phyloP scores from a whole-genome alignment of 1,139 yeast genomes.

The Kodamaea arcana region DNA sequence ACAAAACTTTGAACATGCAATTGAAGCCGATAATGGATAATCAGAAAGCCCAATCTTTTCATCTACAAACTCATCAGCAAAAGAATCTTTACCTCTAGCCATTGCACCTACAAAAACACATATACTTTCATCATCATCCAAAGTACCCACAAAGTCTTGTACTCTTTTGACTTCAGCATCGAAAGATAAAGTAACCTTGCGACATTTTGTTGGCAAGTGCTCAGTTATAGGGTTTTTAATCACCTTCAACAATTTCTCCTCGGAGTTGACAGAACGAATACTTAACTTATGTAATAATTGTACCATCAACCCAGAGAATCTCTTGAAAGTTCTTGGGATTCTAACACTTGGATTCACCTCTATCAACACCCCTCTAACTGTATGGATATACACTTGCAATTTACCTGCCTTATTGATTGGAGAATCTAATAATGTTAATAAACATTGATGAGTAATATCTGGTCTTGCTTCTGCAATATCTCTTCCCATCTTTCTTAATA shows the following conservation, averaged over 20 bases:
- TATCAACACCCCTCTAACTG: slow-evolving; percentile 89
- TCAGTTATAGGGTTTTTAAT: slow-evolving; percentile 96
- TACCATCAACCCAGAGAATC: slow-evolving; percentile 97
- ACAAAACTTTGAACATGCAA: slow-evolving; percentile 96
- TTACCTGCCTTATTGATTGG: slow-evolving; percentile 97
- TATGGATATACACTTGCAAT: slow-evolving; percentile 92
- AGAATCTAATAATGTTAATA: slow-evolving; percentile 85
- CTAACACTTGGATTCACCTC: slow-evolving; percentile 96
- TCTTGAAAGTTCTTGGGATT: slow-evolving; percentile 95
- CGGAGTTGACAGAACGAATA: slow-evolving; percentile 90
- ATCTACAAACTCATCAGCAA: slow-evolving; percentile 95
- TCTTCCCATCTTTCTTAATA: slow-evolving; percentile 90
- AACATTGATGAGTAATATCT: slow-evolving; percentile 94
- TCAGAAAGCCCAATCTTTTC: slow-evolving; percentile 95
- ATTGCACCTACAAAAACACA: slow-evolving; percentile 98
- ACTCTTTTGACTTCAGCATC: slow-evolving; percentile 88
- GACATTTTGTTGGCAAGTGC: slow-evolving; percentile 93
- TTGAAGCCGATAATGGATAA: slow-evolving; percentile 94
- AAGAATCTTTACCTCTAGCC: slow-evolving; percentile 97
- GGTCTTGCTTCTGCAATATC: slow-evolving; percentile 98
- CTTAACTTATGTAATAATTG: slow-evolving; percentile 88
- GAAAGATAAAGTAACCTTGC: slow-evolving; percentile 87
- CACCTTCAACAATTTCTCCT: slow-evolving; percentile 87
- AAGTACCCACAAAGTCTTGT: slow-evolving; percentile 77
- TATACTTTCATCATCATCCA: slow-evolving; percentile 86